Evolutionary conservation across 1,284 basidiomycete genomes (phyloP), one percentile per base, ranked within the genome.

Genomic region (Phellopilus nigrolimitatus): DNA sequence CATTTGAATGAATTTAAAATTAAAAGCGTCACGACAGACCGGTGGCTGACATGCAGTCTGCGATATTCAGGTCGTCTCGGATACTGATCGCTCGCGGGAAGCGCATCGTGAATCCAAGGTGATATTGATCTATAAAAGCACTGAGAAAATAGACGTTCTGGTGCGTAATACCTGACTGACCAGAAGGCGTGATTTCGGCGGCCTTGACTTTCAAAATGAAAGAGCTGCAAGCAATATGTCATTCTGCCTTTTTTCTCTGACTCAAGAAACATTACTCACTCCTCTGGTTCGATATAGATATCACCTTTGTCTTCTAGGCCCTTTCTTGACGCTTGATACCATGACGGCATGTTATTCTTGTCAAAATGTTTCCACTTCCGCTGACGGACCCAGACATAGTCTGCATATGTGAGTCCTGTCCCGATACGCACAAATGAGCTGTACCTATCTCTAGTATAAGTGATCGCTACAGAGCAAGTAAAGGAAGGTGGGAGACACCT

Each of bases 191-290:
- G 48, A 97, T 88, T 63, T 95, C 92, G 0, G 92, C 88, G 0
- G 90, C 94, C 66, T 97, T 97, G 51, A 97, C 80, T 59, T 88
- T 88, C 56, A 97, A 59, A 28, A 97, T 86, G 66, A 93, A 92
- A 0, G 89, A 91, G 54, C 90, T 91, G 49, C 4, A 39, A 24
- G 4, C 40, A 49, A 38, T 22, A 25, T 50, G 31, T 37, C 22
- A 43, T 51, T 59, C 40, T 51, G 51, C 4, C 34, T 10, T 39
- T 28, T 17, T 12, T 22, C 42, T 8, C 28, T 36, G 22, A 19
- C 10, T 19, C 15, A 17, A 17, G 25, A 49, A 45, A 12, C 27
- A 34, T 1, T 22, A 65, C 77, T 53, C 59, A 91, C 88, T 91
- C 84, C 61, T 84, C 75, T 24, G 88, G 88, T 53, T 88, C 82